A percentile compares a stretch with the other conserved stretches of the same genome.
phyloP scores from a whole-genome alignment of 306 rosid species.

The Acacia acuminata region DNA sequence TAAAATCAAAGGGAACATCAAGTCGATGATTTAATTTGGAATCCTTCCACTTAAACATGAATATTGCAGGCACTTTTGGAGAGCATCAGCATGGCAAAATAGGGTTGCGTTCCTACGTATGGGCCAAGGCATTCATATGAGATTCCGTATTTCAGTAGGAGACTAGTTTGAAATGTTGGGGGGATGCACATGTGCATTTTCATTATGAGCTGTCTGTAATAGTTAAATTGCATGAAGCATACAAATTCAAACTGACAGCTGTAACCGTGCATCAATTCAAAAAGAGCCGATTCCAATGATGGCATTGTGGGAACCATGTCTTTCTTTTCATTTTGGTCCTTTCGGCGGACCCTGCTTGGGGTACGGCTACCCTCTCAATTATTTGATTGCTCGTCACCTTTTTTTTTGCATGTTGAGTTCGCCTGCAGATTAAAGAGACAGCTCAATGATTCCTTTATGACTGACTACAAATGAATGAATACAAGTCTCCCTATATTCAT shows the following conservation, averaged over 20 bases:
- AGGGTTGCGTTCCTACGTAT: neutral
- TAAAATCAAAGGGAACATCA: neutral
- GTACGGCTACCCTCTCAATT: conserved; percentile 14
- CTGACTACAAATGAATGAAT: conserved; percentile 71
- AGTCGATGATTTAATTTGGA: neutral
- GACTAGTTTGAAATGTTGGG: neutral
- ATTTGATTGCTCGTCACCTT: conserved; percentile 55
- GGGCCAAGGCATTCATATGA: neutral
- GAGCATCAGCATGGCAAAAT: neutral
- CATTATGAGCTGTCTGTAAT: neutral
- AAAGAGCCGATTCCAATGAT: neutral
- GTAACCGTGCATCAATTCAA: neutral
- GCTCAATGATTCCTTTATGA: conserved; percentile 47
- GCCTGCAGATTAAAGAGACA: conserved; percentile 42
- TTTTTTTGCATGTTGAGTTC: conserved; percentile 43
- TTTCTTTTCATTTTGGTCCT: neutral
- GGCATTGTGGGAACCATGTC: conserved; percentile 2
- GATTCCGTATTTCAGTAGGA: neutral
- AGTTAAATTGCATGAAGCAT: neutral
- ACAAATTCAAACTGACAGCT: neutral
- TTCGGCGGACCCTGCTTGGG: neutral
- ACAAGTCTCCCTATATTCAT: conserved; percentile 38
- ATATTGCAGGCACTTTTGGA: neutral
- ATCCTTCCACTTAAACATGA: neutral
- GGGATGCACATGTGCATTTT: neutral